phyloP scores from a whole-genome alignment of 768 basidiomycete genomes.

The Trametopsis cervina region DNA sequence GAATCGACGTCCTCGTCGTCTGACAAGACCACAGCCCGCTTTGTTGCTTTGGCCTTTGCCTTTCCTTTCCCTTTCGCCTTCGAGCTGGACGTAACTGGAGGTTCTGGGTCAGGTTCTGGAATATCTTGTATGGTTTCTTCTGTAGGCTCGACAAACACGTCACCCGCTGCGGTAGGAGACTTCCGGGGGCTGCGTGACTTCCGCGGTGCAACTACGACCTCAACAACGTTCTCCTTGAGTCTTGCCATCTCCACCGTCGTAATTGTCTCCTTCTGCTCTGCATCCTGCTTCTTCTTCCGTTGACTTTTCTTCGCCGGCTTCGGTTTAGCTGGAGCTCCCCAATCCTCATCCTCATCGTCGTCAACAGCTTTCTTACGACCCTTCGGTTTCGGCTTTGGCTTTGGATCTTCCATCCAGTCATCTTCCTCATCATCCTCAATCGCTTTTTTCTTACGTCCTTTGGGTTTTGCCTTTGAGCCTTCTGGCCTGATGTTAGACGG shows the following conservation, averaged over 20 bases:
- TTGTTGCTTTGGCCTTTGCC: conserved; percentile 14
- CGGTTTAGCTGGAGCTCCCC: conserved; percentile 1
- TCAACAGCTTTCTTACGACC: conserved; percentile 8
- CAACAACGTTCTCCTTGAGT: conserved; percentile 7
- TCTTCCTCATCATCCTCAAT: conserved; percentile 19
- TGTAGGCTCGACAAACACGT: not conserved
- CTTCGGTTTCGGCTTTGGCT: conserved; percentile 16
- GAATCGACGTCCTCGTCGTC: conserved; percentile 18
- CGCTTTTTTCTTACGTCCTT: conserved; percentile 15
- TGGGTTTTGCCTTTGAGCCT: conserved; percentile 14
- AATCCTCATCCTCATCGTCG: not conserved
- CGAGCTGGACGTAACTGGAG: not conserved
- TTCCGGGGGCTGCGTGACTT: not conserved
- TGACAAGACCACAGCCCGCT: conserved; percentile 13
- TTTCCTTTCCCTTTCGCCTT: not conserved
- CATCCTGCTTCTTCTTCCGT: conserved; percentile 6
- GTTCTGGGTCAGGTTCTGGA: not conserved
- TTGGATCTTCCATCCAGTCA: conserved; percentile 12
- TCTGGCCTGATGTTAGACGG: conserved; percentile 1
- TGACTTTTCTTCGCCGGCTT: conserved; percentile 10
- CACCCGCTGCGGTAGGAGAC: not conserved
- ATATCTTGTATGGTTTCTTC: not conserved
- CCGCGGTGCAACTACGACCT: not conserved
- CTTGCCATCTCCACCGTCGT: not conserved
- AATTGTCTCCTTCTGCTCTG: not conserved